Conservation (phyloP, 1,139 yeast species). For the Taphrina sp. region DNA sequence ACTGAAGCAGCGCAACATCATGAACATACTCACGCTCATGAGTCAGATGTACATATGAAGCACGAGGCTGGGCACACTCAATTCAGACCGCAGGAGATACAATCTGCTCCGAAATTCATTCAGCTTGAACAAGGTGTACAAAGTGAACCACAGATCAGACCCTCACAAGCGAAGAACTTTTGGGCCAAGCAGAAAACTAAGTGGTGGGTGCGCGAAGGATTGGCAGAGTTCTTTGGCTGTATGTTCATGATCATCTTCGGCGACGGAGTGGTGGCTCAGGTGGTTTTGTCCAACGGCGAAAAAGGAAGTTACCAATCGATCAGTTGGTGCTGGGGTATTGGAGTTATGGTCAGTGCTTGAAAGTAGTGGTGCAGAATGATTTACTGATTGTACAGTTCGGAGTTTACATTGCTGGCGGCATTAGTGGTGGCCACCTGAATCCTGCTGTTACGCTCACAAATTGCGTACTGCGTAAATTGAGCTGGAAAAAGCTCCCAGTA, state of each 20-base stretch:
- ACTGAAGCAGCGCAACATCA: too few species aligned
- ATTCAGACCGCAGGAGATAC: conserved; percentile 28
- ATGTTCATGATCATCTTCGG: conserved; percentile 35
- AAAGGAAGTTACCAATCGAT: conserved; percentile 50
- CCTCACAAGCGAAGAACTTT: conserved; percentile 11
- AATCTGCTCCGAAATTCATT: conserved; percentile 31
- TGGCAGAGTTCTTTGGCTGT: conserved; percentile 49
- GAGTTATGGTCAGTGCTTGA: too few species aligned
- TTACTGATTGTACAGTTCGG: conserved; percentile 33
- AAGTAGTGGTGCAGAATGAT: too few species aligned
- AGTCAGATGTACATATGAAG: too few species aligned
- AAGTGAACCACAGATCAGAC: neutral
- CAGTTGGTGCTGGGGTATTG: conserved; percentile 54
- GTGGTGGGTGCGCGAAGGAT: conserved; percentile 39
- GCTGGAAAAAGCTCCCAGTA: conserved; percentile 42
- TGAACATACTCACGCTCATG: too few species aligned
- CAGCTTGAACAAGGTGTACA: conserved; percentile 30
- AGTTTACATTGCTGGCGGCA: conserved; percentile 41
- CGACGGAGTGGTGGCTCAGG: conserved; percentile 35
- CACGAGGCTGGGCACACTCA: conserved; percentile 22
- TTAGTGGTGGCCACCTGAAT: conserved; percentile 44
- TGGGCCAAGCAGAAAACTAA: conserved; percentile 36
- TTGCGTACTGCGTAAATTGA: conserved; percentile 43
- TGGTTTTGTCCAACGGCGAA: conserved; percentile 43
- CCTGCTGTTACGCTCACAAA: conserved; percentile 44